Conservation (phyloP, 805 yeast species). For the Spathaspora arborariae region DNA sequence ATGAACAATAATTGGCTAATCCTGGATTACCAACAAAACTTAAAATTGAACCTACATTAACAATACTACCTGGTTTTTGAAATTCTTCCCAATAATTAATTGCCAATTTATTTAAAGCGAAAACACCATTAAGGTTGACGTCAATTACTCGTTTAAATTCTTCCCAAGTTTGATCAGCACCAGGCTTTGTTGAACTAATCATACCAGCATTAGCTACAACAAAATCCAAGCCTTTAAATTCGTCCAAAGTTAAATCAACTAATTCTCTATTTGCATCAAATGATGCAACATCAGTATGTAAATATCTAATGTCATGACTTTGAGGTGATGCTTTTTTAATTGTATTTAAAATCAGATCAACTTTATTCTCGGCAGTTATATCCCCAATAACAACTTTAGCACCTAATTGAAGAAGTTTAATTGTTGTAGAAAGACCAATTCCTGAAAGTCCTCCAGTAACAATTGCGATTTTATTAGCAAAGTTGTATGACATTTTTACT, state of each 20-base stretch:
- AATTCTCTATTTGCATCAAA: constrained; percentile 7
- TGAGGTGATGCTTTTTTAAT: constrained; percentile 5
- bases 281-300: constrained; percentile 9
- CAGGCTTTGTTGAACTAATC: constrained; percentile 5
- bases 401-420: constrained; percentile 12
- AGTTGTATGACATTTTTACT: constrained; percentile 7
- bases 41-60: constrained; percentile 34
- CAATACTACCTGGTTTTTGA: constrained; percentile 28
- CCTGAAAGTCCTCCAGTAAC: constrained; percentile 18
- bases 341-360: constrained; percentile 5
- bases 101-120: constrained; percentile 11
- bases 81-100: constrained; percentile 10
- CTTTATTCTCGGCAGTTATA: constrained; percentile 4
- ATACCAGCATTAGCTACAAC: constrained; percentile 16
- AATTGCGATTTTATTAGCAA: constrained; percentile 11
- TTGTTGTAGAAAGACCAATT: constrained; percentile 14
- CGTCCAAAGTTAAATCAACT: constrained; percentile 7
- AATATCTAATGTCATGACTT: constrained; percentile 6
- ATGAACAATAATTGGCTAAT: constrained; percentile 28
- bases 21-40: constrained; percentile 27
- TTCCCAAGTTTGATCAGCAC: constrained; percentile 10
- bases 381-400: constrained; percentile 17
- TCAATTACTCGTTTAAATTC: constrained; percentile 11
- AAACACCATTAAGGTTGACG: constrained; percentile 11
- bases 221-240: constrained; percentile 8